These are phyloP conservation scores for Fusarium staphyleae DNA, from an alignment of 2,329 filamentous ascomycete species.

Conservation along the genomic window DNA sequence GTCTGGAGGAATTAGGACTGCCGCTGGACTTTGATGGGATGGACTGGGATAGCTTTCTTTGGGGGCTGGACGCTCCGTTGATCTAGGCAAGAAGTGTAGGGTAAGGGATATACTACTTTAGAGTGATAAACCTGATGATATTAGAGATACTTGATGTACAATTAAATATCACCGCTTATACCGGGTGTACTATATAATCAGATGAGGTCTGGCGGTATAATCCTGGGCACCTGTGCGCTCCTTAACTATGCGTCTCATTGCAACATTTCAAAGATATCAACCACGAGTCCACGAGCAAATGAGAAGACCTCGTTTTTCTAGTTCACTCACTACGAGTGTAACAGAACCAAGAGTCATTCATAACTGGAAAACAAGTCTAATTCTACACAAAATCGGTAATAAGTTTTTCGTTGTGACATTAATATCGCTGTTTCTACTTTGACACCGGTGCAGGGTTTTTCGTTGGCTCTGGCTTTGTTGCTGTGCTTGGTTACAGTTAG, in stretches of 20 bases:
- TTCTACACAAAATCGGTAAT: neutral
- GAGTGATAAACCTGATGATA: too few relatives aligned
- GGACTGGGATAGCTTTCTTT: slow-evolving; percentile 48
- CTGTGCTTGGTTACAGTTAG: slow-evolving; percentile 11
- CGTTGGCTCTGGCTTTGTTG: slow-evolving; percentile 12
- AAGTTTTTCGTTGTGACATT: neutral
- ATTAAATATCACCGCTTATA: neutral
- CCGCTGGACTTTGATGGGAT: slow-evolving; percentile 46
- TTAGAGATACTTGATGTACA: neutral
- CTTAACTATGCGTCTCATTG: too few relatives aligned
- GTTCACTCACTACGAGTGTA: too few relatives aligned
- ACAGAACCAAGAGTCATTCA: neutral
- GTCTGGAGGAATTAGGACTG: slow-evolving; percentile 40
- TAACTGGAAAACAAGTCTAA: slow-evolving; percentile 1
- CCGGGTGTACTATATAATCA: too few relatives aligned
- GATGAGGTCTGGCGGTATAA: too few relatives aligned
- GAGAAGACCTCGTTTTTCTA: neutral
- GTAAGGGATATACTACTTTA: neutral
- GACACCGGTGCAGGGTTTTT: slow-evolving; percentile 20
- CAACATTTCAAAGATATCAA: neutral
- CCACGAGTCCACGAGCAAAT: too few relatives aligned
- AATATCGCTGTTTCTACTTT: slow-evolving; percentile 4
- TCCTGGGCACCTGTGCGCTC: too few relatives aligned
- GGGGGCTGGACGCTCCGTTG: slow-evolving; percentile 46
- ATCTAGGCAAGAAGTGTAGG: slow-evolving; percentile 30